A percentile compares a stretch with the other conserved stretches of the same genome.
Evolutionary conservation across 1,284 basidiomycete species (phyloP).

Genomic region (Wolfiporia cocos): DNA sequence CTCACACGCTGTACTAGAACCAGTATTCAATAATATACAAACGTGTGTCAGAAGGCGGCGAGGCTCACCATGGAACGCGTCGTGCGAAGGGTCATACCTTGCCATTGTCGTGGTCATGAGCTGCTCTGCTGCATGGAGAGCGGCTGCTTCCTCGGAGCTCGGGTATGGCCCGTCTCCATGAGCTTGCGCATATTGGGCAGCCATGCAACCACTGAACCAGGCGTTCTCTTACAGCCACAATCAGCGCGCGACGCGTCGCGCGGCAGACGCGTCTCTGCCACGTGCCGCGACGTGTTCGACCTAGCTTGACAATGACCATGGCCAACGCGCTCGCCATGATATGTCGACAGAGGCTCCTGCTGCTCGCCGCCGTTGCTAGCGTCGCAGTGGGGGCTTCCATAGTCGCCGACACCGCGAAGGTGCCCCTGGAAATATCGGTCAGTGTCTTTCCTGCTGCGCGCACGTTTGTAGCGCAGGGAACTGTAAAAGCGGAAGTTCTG

Average conservation of each 20-base stretch:
- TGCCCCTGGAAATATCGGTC: slow-evolving; percentile 15
- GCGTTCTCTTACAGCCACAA: no score
- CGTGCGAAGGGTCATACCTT: slow-evolving; percentile 86
- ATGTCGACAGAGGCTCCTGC: slow-evolving; percentile 18
- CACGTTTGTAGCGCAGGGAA: neutral
- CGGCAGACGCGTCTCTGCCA: no score
- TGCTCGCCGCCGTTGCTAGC: slow-evolving; percentile 20
- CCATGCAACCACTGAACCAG: no score
- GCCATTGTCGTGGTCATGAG: slow-evolving; percentile 77
- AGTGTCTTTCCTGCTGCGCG: slow-evolving; percentile 13
- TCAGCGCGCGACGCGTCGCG: no score
- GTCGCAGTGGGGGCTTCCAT: slow-evolving; percentile 15
- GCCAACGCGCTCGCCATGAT: slow-evolving; percentile 10
- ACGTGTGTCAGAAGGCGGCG: neutral
- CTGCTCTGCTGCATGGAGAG: slow-evolving; percentile 56
- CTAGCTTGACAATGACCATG: neutral
- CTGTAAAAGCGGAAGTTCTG: neutral
- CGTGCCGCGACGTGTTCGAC: no score
- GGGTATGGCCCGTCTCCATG: no score
- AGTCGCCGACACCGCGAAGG: slow-evolving; percentile 15
- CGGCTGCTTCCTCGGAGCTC: slow-evolving; percentile 30
- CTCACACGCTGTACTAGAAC: slow-evolving; percentile 74
- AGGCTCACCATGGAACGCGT: slow-evolving; percentile 75
- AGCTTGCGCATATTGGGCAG: no score
- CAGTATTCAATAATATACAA: neutral